Conservation (phyloP, 495 filamentous ascomycete genomes). For the Aspergillus carlsbadensis region DNA sequence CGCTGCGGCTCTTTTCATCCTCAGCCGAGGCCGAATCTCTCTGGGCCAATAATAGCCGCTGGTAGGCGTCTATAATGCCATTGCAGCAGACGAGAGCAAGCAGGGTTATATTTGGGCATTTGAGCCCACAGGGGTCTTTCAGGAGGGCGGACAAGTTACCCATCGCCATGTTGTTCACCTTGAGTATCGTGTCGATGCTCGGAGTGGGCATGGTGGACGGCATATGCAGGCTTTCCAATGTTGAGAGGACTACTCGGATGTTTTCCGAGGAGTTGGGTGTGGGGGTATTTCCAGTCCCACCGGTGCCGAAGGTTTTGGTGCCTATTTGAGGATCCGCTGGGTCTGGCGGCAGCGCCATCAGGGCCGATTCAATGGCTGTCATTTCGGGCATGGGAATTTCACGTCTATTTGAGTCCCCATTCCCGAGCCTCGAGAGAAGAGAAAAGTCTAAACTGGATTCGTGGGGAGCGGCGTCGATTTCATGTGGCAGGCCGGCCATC, state of each 20-base stretch:
- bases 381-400: background rate
- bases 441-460: background rate
- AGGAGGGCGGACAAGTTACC: conserved; percentile 1
- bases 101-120: background rate
- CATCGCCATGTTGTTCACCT: background rate
- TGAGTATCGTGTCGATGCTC: background rate
- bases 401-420: background rate
- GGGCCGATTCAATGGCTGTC: background rate
- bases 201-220: conserved; percentile 1
- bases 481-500: background rate
- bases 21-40: background rate
- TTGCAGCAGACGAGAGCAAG: conserved; percentile 5
- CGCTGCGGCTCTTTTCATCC: background rate
- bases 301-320: background rate
- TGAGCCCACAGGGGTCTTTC: conserved; percentile 1
- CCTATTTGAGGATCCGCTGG: background rate
- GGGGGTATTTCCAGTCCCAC: background rate
- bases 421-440: conserved; percentile 2
- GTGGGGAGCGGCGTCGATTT: background rate
- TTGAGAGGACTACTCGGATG: background rate
- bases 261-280: background rate
- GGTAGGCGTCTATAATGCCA: background rate
- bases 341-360: background rate
- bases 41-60: background rate
- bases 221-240: conserved; percentile 1